Evolutionary conservation across 768 basidiomycete species (phyloP).

Genomic region (Suillus alpinus): DNA sequence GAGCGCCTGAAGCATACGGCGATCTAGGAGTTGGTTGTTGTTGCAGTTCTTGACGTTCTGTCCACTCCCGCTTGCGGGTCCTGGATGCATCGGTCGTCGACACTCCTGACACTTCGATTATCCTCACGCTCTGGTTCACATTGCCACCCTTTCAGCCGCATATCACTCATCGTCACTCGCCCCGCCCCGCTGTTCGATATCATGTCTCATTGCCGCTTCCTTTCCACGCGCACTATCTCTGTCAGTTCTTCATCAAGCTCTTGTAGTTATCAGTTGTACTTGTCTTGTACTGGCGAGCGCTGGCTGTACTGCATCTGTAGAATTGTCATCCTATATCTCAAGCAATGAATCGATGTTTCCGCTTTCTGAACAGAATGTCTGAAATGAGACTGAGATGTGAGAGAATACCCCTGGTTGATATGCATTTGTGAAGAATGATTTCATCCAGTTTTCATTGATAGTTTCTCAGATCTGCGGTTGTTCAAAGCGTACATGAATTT

Average conservation of each 20-base stretch:
- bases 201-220: constrained; percentile 19
- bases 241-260: constrained; percentile 21
- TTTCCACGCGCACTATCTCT: constrained; percentile 13
- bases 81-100: constrained; percentile 14
- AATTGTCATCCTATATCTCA: constrained; percentile 13
- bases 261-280: constrained; percentile 33
- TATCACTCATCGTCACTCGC: constrained; percentile 15
- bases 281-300: constrained; percentile 29
- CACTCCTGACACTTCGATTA: constrained; percentile 22
- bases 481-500: not conserved
- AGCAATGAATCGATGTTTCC: constrained; percentile 7
- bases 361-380: not conserved
- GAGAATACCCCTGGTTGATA: not conserved
- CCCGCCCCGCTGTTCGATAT: constrained; percentile 16
- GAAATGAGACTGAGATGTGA: not conserved
- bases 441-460: not conserved
- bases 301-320: constrained; percentile 31
- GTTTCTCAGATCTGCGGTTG: not conserved
- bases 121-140: constrained; percentile 23
- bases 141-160: constrained; percentile 18
- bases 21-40: constrained; percentile 10
- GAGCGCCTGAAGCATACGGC: constrained; percentile 20
- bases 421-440: not conserved
- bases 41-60: constrained; percentile 9
- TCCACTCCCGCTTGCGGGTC: constrained; percentile 27